Evolutionary conservation across 2,329 filamentous ascomycete genomes (phyloP), one percentile per base, ranked within the genome.

Genomic region (Pseudogymnoascus sp.): DNA sequence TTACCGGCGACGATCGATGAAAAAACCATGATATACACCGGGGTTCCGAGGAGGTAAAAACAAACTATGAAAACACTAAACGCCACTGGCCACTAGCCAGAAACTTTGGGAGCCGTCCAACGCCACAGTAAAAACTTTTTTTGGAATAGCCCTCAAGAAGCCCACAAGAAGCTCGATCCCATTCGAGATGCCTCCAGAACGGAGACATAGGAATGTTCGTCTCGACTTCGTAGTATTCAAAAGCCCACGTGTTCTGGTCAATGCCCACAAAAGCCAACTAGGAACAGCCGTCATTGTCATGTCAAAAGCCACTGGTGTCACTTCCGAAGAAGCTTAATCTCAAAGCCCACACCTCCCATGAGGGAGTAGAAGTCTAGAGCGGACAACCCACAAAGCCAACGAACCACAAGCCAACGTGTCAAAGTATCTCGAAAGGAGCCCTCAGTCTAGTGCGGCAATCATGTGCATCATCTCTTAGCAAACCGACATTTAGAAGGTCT

Each of bases 401-500:
- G 66, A 66, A 68, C 70, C 71, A 71, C 69, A 66, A 64, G 67
- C 68, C 64, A 69, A 62, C 35, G 50, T 44, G 33, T 60, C 17
- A 41, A 59, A 58, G 61, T 54, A 61, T 65, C 62, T 61, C 59
- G 59, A 60, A 64, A 65, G 62, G 64, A 54, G 47, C 47, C 47
- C 47, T 54, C 58, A 54, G 39, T 54, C 40, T 61, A 64, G 67
- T 71, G 66, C 68, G 65, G 69, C 69, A 63, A 39, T 15, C 21
- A 40, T 59, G 57, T 59, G 57, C 57, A 59, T 59, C 33, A 31
- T 44, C 37, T 15, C n/a, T 15, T 17, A 47, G 13, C 29, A 59
- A 10, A 40, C 24, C 15, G 26, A 50, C 57, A 71, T 60, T 59
- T 37, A 61, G 6, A 81, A 81, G 66, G 77, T 78, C 70, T 79